Evolutionary conservation across 2,329 filamentous ascomycete species (phyloP).

Genomic region (Aspergillus nomiae): DNA sequence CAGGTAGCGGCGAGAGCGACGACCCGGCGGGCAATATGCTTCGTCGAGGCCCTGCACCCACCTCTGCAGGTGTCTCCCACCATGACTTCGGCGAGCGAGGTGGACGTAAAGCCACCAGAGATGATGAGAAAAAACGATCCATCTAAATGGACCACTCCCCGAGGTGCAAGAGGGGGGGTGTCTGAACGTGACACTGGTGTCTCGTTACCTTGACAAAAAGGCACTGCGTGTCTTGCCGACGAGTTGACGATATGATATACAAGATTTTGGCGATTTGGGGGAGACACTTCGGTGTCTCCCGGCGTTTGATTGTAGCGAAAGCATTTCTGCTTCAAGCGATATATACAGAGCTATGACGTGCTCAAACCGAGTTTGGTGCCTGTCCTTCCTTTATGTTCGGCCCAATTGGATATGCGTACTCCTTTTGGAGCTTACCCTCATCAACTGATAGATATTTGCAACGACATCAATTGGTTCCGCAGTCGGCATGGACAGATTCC

Average conservation of each 20-base stretch:
- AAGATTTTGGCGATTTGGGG: neutral
- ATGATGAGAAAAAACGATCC: neutral
- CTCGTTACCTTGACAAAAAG: constrained; percentile 2
- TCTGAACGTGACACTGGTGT: neutral
- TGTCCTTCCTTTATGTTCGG: neutral
- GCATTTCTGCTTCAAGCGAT: neutral
- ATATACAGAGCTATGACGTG: neutral
- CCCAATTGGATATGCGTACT: neutral
- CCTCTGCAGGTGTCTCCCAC: constrained; percentile 17
- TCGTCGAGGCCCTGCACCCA: constrained; percentile 22
- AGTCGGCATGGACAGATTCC: neutral
- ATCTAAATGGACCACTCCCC: neutral
- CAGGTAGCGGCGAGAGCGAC: constrained; percentile 28
- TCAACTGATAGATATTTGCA: neutral
- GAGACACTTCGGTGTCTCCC: neutral
- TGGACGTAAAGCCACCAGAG: neutral
- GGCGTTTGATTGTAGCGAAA: constrained; percentile 1
- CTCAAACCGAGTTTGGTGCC: neutral
- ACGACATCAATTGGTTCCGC: neutral
- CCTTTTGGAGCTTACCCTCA: neutral
- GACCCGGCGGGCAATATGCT: constrained; percentile 24
- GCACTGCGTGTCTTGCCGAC: neutral
- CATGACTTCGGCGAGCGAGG: constrained; percentile 2
- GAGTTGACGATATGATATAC: constrained; percentile 1
- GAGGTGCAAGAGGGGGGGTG: neutral